Conservation (phyloP, 2,329 filamentous ascomycete species). For the Ambrosiella beaveri region DNA sequence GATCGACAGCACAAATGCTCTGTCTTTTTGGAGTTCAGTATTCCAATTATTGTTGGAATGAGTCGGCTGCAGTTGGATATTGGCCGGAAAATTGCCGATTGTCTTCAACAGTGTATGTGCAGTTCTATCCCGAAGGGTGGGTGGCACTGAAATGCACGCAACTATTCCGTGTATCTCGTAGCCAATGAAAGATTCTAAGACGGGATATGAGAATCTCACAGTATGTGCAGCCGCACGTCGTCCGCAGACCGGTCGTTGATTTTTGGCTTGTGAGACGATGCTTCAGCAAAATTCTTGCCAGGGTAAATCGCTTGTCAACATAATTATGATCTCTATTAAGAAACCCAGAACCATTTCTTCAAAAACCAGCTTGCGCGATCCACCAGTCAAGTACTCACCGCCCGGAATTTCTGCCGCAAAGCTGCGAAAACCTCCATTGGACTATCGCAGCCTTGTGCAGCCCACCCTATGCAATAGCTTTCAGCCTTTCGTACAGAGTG, state of each 20-base stretch:
- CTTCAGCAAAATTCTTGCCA: neutral
- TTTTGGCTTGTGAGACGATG: conserved; percentile 1
- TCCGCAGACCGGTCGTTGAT: neutral
- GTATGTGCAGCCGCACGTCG: neutral
- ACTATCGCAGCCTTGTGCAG: conserved; percentile 12
- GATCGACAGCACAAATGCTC: neutral
- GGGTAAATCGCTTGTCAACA: neutral
- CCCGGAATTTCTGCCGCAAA: conserved; percentile 7
- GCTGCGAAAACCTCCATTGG: conserved; percentile 11
- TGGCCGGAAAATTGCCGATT: neutral
- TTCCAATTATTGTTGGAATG: neutral
- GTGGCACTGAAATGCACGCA: neutral
- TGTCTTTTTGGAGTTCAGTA: neutral
- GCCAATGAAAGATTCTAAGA: neutral
- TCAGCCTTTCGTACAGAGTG: neutral
- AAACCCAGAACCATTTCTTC: neutral
- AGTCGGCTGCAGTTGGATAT: neutral
- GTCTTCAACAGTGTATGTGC: neutral
- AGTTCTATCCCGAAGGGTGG: neutral
- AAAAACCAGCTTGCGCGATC: neutral
- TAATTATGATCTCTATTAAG: neutral
- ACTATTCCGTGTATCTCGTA: neutral
- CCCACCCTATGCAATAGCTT: conserved; percentile 2
- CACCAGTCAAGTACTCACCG: conserved; percentile 4
- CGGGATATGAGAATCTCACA: neutral